A percentile compares a stretch with the other conserved stretches of the same genome.
Conservation (phyloP, 352 stramenopile genomes). For the Phytopythium litorale region DNA sequence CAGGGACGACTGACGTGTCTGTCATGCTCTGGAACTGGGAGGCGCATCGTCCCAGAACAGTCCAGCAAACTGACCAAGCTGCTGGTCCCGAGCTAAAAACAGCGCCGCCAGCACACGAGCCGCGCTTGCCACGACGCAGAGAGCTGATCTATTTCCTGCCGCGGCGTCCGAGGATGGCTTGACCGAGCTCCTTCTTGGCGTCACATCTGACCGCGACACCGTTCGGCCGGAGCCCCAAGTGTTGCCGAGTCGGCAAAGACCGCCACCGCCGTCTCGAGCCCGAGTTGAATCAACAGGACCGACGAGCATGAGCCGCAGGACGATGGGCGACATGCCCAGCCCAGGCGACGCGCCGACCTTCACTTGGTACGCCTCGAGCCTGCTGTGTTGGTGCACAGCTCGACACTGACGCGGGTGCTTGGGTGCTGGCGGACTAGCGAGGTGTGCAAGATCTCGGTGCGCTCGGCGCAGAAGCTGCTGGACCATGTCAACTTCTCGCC, state of each 20-base stretch:
- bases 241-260: neutral
- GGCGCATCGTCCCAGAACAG: neutral
- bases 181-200: neutral
- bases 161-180: neutral
- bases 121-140: neutral
- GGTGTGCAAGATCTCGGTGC: conserved; percentile 87
- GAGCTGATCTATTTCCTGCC: neutral
- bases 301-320: conserved; percentile 6
- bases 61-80: neutral
- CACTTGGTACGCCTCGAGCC: conserved; percentile 41
- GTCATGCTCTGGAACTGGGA: neutral
- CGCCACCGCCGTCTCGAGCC: neutral
- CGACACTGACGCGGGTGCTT: neutral
- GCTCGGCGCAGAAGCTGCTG: conserved; percentile 82
- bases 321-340: conserved; percentile 19
- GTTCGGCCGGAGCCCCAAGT: neutral
- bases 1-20: neutral
- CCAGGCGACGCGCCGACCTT: conserved; percentile 50
- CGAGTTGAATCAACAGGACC: neutral
- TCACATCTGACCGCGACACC: neutral
- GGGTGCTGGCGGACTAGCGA: conserved; percentile 34
- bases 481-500: conserved; percentile 88
- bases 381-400: conserved; percentile 3
- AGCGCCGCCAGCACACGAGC: neutral
- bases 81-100: neutral